Conservation (phyloP, 768 basidiomycete genomes). For the Collybia sp. region DNA sequence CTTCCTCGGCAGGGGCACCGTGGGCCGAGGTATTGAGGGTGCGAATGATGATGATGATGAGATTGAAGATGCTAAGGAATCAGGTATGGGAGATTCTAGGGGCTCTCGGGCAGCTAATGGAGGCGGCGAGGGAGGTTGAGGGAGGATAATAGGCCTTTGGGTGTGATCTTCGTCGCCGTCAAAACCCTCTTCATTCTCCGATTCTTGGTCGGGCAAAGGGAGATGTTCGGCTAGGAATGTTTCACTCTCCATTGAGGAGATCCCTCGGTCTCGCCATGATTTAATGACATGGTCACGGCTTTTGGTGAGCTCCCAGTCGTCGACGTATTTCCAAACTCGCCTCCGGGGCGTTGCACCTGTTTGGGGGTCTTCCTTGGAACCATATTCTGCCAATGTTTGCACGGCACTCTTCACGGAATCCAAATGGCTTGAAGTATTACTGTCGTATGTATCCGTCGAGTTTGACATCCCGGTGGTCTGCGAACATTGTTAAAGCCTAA, state of each 20-base stretch:
- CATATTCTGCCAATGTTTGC: conserved; percentile 49
- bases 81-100: conserved; percentile 12
- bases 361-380: conserved; percentile 55
- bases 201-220: conserved; percentile 19
- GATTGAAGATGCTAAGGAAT: conserved; percentile 32
- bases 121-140: conserved; percentile 2
- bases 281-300: conserved; percentile 56
- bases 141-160: conserved; percentile 4
- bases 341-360: conserved; percentile 78
- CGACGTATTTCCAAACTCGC: conserved; percentile 63
- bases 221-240: conserved; percentile 34
- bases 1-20: conserved; percentile 8
- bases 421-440: conserved; percentile 37
- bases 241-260: conserved; percentile 21
- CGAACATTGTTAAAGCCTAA: background rate
- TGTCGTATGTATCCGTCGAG: conserved; percentile 39
- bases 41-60: conserved; percentile 36
- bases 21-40: conserved; percentile 9
- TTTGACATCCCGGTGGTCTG: conserved; percentile 28
- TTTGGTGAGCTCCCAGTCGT: conserved; percentile 69
- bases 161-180: conserved; percentile 13
- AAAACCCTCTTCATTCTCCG: conserved; percentile 17
- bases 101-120: conserved; percentile 4
- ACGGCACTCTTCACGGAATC: conserved; percentile 45
- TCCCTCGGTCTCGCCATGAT: conserved; percentile 36